These are phyloP conservation scores for Dictyostelium intermedium DNA, from an alignment of 78 protist genomes.

Conservation along the genomic window DNA sequence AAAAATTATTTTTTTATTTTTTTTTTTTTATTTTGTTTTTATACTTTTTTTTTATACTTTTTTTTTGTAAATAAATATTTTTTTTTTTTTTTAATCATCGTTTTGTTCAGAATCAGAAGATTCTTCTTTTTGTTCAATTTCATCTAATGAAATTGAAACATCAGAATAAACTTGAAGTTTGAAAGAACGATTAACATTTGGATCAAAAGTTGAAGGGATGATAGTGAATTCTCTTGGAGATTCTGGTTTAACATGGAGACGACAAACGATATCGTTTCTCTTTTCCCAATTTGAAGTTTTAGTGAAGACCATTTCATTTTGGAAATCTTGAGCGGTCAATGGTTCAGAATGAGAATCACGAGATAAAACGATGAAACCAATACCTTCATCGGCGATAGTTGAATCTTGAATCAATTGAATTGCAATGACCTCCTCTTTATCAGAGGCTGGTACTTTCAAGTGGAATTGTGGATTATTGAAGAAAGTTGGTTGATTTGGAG, in stretches of 20 bases:
- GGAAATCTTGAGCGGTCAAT: slow-evolving; percentile 43
- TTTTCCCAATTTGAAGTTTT: slow-evolving; percentile 71
- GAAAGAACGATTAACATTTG: slow-evolving; percentile 64
- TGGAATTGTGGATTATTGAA: slow-evolving; percentile 75
- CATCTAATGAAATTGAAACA: slow-evolving; percentile 38
- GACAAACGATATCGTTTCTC: slow-evolving; percentile 55
- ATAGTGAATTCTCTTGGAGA: slow-evolving; percentile 48
- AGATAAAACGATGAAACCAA: slow-evolving; percentile 54
- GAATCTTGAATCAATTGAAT: slow-evolving; percentile 76
- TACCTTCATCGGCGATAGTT: slow-evolving; percentile 62
- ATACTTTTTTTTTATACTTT: background rate
- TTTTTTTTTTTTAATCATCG: background rate
- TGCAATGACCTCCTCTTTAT: background rate
- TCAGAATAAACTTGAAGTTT: slow-evolving; percentile 68
- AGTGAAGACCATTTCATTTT: slow-evolving; percentile 54
- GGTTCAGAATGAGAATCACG: slow-evolving; percentile 51
- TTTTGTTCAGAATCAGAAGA: background rate
- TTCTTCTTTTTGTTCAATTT: slow-evolving; percentile 32
- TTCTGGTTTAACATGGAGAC: slow-evolving; percentile 39
- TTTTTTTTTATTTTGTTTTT: background rate
- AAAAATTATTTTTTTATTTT: background rate
- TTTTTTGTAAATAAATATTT: background rate
- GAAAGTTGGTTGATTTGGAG: slow-evolving; percentile 55
- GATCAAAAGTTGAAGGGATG: slow-evolving; percentile 65
- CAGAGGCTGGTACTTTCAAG: slow-evolving; percentile 28